phyloP scores from a whole-genome alignment of 176 grass and related monocot genomes.

The Puya raimondii region DNA sequence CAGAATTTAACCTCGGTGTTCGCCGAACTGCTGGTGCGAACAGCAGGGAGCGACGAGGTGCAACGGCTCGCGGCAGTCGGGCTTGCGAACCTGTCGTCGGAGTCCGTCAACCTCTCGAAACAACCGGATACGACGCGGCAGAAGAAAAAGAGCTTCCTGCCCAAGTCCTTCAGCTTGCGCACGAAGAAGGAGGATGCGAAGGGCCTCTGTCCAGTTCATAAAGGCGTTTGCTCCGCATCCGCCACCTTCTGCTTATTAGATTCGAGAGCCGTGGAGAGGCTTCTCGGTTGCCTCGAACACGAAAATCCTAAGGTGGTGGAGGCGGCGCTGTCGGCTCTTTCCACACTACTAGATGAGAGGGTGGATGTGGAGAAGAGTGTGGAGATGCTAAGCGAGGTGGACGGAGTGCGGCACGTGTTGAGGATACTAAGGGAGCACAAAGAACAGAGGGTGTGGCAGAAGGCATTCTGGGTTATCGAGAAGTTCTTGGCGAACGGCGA shows the following conservation, averaged over 20 bases:
- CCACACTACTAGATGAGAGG: slow-evolving; percentile 63
- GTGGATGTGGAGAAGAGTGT: slow-evolving; percentile 60
- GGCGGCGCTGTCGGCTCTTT: slow-evolving; percentile 50
- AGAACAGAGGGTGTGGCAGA: slow-evolving; percentile 27
- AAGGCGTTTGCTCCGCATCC: slow-evolving; percentile 37
- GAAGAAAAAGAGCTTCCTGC: slow-evolving; percentile 52
- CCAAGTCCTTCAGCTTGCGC: slow-evolving; percentile 27
- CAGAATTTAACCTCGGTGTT: slow-evolving; percentile 51
- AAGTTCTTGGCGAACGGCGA: slow-evolving; percentile 51
- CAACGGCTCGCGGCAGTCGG: slow-evolving; percentile 60
- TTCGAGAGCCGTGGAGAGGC: slow-evolving; percentile 50
- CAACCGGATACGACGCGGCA: slow-evolving; percentile 16
- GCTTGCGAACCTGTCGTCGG: slow-evolving; percentile 63
- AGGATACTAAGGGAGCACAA: slow-evolving; percentile 54
- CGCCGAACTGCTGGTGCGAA: slow-evolving; percentile 44
- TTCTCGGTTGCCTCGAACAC: slow-evolving; percentile 49
- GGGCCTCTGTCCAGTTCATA: slow-evolving; percentile 48
- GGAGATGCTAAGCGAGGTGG: slow-evolving; percentile 39
- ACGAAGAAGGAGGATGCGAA: slow-evolving; percentile 1
- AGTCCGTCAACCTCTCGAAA: slow-evolving; percentile 45
- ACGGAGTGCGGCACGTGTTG: slow-evolving; percentile 42
- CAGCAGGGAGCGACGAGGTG: slow-evolving; percentile 52
- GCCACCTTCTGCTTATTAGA: slow-evolving; percentile 73
- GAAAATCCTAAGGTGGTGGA: slow-evolving; percentile 44
- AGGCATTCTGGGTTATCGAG: slow-evolving; percentile 76